These are phyloP conservation scores for Botrytis medusae DNA, from an alignment of 2,329 filamentous ascomycete species.

Conservation along the genomic window DNA sequence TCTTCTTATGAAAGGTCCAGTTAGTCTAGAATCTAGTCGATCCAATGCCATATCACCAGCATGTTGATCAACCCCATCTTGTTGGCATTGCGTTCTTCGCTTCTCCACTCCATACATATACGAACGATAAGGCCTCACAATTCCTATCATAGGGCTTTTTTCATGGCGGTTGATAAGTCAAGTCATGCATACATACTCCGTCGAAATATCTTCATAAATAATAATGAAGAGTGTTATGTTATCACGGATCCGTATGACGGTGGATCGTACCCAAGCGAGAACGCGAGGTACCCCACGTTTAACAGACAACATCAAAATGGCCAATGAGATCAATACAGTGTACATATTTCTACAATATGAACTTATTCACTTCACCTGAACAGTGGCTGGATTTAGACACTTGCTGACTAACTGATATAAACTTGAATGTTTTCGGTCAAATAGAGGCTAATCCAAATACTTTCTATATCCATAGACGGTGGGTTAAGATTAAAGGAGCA, in stretches of 20 bases:
- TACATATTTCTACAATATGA: background rate
- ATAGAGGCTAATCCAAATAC: background rate
- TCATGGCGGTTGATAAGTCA: background rate
- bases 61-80: conserved; percentile 18
- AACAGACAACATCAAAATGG: background rate
- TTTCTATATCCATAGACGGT: background rate
- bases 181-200: background rate
- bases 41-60: conserved; percentile 18
- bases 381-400: background rate
- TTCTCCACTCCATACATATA: conserved; percentile 14
- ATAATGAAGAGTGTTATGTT: background rate
- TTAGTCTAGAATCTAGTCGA: conserved; percentile 1
- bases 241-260: background rate
- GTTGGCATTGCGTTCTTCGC: conserved; percentile 17
- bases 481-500: background rate
- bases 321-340: background rate
- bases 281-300: background rate
- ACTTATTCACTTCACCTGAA: background rate
- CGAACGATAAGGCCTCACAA: conserved; percentile 11
- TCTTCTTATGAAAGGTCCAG: conserved; percentile 9
- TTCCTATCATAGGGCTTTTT: background rate
- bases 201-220: background rate
- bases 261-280: background rate
- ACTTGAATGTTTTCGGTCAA: background rate
- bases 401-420: background rate